Base-by-base conservation (phyloP, 805 yeast species). In the Komagataella mondaviorum region DNA sequence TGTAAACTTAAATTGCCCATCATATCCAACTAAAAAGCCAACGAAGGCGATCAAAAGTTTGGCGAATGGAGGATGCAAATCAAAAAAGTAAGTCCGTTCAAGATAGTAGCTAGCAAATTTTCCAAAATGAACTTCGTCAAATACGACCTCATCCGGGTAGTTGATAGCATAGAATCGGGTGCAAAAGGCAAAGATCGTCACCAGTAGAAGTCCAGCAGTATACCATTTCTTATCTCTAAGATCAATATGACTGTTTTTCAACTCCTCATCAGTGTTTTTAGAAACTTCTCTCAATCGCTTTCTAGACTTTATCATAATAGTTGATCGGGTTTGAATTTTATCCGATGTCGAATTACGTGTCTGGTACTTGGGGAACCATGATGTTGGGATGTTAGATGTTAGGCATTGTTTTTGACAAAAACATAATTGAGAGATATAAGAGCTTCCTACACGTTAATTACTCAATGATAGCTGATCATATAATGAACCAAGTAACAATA, bases 21-120 rank as follows among this genome's bases (percentile, higher is more conserved):
- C 81, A 65, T 88, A 93, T 2, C 97, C 96, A 50, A 84, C 80
- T 22, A 93, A 60, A 74, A 83, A 88, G 46, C 99, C 99, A 45
- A 84, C 88, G 53, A 82, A 75, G 0, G 98, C 98, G 67, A 91
- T 88, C 57, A 90, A 73, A 64, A 93, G 73, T 66, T 93, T 93
- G 51, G 96, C 99, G 67, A 93, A 88, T 20, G 99, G 99, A 7
- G 99, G 99, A 69, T 93, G 99, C 50, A 93, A 80, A 68, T 93
- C 99, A 62, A 93, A 93, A 66, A 88, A 93, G 66, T 87, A 93
- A 0, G 96, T 85, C 55, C 96, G 76, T 66, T 91, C 86, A 54
- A 91, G 69, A 66, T 91, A 91, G 67, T 85, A 84, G 1, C 88
- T 78, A 6, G 91, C 91, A 64, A 85, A 85, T 60, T 85, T 85